Percentiles rank a stretch among this genome's conserved stretches.
Evolutionary conservation across 2,329 filamentous ascomycete species (phyloP).

Genomic region (Stagonosporopsis cucurbitacearum): DNA sequence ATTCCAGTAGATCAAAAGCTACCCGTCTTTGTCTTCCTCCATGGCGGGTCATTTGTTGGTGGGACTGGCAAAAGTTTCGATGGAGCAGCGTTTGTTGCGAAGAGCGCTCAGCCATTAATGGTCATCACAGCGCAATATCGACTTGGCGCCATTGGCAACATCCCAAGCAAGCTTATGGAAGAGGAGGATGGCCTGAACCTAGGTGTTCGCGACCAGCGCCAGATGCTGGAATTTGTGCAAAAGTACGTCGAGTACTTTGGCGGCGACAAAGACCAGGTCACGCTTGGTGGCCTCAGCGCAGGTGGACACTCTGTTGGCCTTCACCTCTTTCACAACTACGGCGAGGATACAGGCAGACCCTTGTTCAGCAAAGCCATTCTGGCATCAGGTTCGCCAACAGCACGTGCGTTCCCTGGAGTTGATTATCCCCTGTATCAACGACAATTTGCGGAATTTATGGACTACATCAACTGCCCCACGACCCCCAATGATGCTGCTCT

Average conservation of each 20-base stretch:
- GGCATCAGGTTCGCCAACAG: slow-evolving; percentile 45
- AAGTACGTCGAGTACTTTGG: slow-evolving; percentile 49
- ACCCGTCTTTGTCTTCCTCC: slow-evolving; percentile 41
- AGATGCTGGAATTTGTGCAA: slow-evolving; percentile 48
- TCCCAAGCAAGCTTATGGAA: slow-evolving; percentile 44
- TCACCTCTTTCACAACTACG: slow-evolving; percentile 48
- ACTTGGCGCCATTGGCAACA: slow-evolving; percentile 42
- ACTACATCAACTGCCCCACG: slow-evolving; percentile 34
- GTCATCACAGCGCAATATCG: slow-evolving; percentile 47
- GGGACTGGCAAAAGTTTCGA: slow-evolving; percentile 44
- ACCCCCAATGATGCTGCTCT: slow-evolving; percentile 42
- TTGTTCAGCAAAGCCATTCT: slow-evolving; percentile 45
- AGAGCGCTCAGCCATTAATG: slow-evolving; percentile 40
- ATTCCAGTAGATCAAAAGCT: slow-evolving; percentile 37
- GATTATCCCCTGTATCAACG: slow-evolving; percentile 40
- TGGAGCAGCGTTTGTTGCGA: slow-evolving; percentile 42
- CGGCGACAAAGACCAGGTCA: slow-evolving; percentile 50
- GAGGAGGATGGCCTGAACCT: slow-evolving; percentile 45
- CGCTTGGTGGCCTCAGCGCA: slow-evolving; percentile 51
- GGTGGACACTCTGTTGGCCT: slow-evolving; percentile 48
- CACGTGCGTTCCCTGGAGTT: slow-evolving; percentile 43
- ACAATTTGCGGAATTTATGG: slow-evolving; percentile 43
- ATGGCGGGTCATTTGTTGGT: slow-evolving; percentile 41
- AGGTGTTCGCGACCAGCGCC: slow-evolving; percentile 39
- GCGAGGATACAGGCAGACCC: slow-evolving; percentile 35